phyloP scores from a whole-genome alignment of 1,284 basidiomycete species.

The Sporisorium sorghi region DNA sequence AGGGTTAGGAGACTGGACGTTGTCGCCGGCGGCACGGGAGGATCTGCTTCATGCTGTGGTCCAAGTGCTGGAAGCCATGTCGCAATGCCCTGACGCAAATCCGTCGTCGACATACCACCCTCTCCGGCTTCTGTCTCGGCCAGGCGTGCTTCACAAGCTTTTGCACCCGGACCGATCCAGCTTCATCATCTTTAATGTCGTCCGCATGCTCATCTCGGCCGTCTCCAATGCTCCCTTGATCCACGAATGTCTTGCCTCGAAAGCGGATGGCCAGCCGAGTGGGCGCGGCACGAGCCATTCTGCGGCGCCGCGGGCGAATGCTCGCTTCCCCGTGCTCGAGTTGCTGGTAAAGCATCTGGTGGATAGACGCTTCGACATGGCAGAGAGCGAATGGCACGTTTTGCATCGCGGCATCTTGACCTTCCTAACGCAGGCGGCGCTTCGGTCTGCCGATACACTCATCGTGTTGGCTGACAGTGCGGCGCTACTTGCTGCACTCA shows the following conservation, averaged over 20 bases:
- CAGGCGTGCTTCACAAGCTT: conserved; percentile 37
- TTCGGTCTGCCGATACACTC: conserved; percentile 43
- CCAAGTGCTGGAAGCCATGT: conserved; percentile 31
- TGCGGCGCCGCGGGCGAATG: conserved; percentile 16
- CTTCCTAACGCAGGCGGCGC: conserved; percentile 45
- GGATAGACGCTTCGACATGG: conserved; percentile 50
- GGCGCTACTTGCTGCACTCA: conserved; percentile 53
- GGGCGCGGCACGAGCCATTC: conserved; percentile 5
- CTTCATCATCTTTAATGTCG: conserved; percentile 21
- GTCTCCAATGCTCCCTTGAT: conserved; percentile 37
- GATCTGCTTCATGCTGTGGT: conserved; percentile 33
- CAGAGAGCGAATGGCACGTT: conserved; percentile 38
- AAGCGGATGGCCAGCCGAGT: not conserved
- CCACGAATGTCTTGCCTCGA: conserved; percentile 43
- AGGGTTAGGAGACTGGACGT: conserved; percentile 8
- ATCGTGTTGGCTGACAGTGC: conserved; percentile 54
- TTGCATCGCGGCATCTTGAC: conserved; percentile 40
- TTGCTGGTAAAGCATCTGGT: conserved; percentile 58
- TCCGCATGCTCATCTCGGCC: conserved; percentile 31
- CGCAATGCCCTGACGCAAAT: conserved; percentile 17
- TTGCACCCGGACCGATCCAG: conserved; percentile 33
- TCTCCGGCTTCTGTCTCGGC: conserved; percentile 21
- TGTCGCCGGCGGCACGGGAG: conserved; percentile 30
- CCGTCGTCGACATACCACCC: conserved; percentile 19
- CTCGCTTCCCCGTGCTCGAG: conserved; percentile 55